A percentile compares a stretch with the other conserved stretches of the same genome.
Evolutionary conservation across 23 red algal species (phyloP).

Genomic region (Gracilariopsis chorda): DNA sequence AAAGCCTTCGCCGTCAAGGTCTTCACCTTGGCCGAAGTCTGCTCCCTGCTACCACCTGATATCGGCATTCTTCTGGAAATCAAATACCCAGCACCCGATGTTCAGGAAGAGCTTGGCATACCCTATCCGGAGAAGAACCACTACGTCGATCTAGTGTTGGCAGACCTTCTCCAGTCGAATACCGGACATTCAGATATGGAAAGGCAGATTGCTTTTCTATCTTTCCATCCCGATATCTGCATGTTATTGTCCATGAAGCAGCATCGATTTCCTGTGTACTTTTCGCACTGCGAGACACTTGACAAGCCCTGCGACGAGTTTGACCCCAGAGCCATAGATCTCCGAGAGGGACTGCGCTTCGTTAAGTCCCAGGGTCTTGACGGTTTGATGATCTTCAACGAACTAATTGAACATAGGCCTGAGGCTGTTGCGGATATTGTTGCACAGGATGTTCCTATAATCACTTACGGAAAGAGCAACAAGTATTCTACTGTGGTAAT

Average conservation of each 20-base stretch:
- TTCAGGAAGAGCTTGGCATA: slow-evolving; percentile 15
- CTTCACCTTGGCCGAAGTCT: slow-evolving; percentile 49
- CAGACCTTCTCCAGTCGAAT: slow-evolving; percentile 35
- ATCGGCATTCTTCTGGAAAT: slow-evolving; percentile 88
- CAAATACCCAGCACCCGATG: slow-evolving; percentile 82
- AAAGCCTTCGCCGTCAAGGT: slow-evolving; percentile 30
- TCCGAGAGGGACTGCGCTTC: slow-evolving; percentile 63
- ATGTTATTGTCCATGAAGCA: slow-evolving; percentile 88
- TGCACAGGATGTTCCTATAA: slow-evolving; percentile 34
- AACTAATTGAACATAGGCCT: slow-evolving; percentile 25
- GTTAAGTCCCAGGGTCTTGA: slow-evolving; percentile 35
- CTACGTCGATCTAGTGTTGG: slow-evolving; percentile 78
- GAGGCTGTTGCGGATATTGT: slow-evolving; percentile 1
- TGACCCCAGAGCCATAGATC: slow-evolving; percentile 60
- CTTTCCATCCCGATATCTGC: slow-evolving; percentile 89
- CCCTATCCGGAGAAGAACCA: slow-evolving; percentile 69
- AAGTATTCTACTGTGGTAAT: slow-evolving; percentile 34
- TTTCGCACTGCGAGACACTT: slow-evolving; percentile 71
- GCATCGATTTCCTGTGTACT: slow-evolving; percentile 75
- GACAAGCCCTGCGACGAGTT: slow-evolving; percentile 67
- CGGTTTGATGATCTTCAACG: slow-evolving; percentile 87
- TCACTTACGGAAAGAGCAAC: slow-evolving; percentile 83
- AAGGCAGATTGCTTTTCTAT: slow-evolving; percentile 60
- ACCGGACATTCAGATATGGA: background rate
- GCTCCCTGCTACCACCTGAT: slow-evolving; percentile 52